These are phyloP conservation scores for Candida morakotiae DNA, from an alignment of 805 yeast species.

Conservation along the genomic window DNA sequence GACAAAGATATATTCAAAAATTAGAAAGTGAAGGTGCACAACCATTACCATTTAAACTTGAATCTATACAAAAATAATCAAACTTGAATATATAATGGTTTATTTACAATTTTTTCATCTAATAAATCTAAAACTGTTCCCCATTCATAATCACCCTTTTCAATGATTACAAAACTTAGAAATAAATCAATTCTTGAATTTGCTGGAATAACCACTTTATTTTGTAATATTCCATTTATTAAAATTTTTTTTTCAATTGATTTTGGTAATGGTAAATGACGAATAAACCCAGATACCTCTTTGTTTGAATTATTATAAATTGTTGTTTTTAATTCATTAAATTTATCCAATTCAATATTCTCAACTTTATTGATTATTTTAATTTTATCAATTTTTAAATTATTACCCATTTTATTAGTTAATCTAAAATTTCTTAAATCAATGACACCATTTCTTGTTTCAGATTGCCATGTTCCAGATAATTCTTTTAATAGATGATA, in stretches of 20 bases:
- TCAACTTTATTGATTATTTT: slow-evolving; percentile 19
- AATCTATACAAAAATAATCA: slow-evolving; percentile 10
- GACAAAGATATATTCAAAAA: slow-evolving; percentile 62
- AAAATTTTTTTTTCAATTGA: slow-evolving; percentile 54
- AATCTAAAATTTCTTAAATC: slow-evolving; percentile 67
- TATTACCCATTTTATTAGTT: slow-evolving; percentile 55
- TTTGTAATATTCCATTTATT: slow-evolving; percentile 70
- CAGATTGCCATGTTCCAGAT: slow-evolving; percentile 61
- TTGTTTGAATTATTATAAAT: slow-evolving; percentile 45
- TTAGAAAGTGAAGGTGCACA: slow-evolving; percentile 67
- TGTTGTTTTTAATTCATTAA: slow-evolving; percentile 46
- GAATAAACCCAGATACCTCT: slow-evolving; percentile 49
- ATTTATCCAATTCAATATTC: slow-evolving; percentile 41
- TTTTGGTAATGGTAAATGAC: slow-evolving; percentile 53
- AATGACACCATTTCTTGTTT: slow-evolving; percentile 47
- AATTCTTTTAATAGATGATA: slow-evolving; percentile 56
- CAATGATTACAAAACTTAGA: slow-evolving; percentile 62
- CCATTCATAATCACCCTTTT: slow-evolving; percentile 81
- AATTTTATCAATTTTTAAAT: slow-evolving; percentile 48
- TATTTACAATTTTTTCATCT: slow-evolving; percentile 14
- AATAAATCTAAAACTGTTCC: slow-evolving; percentile 40
- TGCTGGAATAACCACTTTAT: slow-evolving; percentile 37
- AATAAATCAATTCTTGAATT: slow-evolving; percentile 39
- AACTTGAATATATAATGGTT: slow-evolving; percentile 29
- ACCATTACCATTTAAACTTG: slow-evolving; percentile 29